Base-by-base conservation (phyloP, 2,329 filamentous ascomycete species). In the Colletotrichum kahawae region DNA sequence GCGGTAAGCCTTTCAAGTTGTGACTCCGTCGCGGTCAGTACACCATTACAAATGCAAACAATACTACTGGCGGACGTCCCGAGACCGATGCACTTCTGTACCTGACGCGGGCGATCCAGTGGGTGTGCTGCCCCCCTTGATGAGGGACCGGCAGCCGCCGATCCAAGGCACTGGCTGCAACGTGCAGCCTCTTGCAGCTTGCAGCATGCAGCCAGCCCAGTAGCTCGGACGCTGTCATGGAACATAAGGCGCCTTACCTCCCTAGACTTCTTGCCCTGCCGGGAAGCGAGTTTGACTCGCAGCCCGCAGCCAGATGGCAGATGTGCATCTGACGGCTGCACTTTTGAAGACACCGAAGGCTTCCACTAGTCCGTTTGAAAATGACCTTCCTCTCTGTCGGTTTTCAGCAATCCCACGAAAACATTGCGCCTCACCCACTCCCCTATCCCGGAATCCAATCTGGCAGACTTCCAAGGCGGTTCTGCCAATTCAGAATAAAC, bases 41-140 rank as follows among this genome's bases (percentile, higher is more conserved):
- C 18, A 2, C 2, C 38, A 59, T 73, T 70, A 70, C 71, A 64
- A 73, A 73, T 73, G 57, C 33, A 33, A 70, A 56, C 57, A 43
- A 31, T 27, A n/a, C 59, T 21, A 73, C 33, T 73, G 66, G 66
- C 36, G 16, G 64, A 21, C 27, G 13, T 34, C 34, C 13, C 36
- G 18, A 33, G 24, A 60, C 16, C 64, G 18, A 24, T 33, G 54
- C 54, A 59, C 56, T 31, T 33, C 51, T 59, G 63, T 73, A 21
- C 70, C 70, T 73, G 43, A 27, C 43, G 43, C n/a, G 57, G 38
- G 36, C 48, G 38, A 29, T 54, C 33, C 24, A 66, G 33, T 38
- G 31, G 43, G 18, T 38, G 59, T 51, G 29, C 59, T 62, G 27
- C 31, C 31, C 59, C 38, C 38, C 18, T 48, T n/a, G 12, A 48